These are phyloP conservation scores for Dendrocalamus latiflorus DNA, from an alignment of 202 grass and related monocot genomes.

Conservation along the genomic window DNA sequence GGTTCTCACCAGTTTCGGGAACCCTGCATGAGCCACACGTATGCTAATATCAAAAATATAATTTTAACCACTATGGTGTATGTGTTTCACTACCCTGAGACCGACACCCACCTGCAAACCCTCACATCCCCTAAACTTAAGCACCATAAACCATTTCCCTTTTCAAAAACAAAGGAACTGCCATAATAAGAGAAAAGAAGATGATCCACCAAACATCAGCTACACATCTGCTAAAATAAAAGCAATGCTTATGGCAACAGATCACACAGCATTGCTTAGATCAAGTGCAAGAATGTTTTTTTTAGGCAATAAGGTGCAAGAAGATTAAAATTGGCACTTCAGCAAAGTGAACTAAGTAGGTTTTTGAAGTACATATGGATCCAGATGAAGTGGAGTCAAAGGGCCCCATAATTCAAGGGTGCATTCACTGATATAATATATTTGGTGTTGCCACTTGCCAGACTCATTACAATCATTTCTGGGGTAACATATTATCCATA, in stretches of 20 bases:
- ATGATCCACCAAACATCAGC: neutral
- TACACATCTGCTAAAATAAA: neutral
- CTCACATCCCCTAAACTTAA: neutral
- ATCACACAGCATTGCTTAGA: neutral
- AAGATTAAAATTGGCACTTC: neutral
- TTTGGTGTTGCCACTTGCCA: neutral
- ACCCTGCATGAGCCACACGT: neutral
- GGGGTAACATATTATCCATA: neutral
- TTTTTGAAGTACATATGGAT: neutral
- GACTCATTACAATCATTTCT: neutral
- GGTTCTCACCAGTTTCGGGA: neutral
- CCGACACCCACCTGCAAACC: neutral
- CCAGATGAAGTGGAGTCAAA: neutral
- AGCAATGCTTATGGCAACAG: neutral
- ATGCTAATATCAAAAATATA: neutral
- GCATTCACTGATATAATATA: neutral
- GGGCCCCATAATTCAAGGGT: neutral
- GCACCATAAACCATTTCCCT: neutral
- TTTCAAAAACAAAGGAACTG: neutral
- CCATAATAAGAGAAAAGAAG: neutral
- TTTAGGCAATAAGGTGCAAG: no score
- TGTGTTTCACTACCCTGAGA: neutral
- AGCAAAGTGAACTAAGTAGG: neutral
- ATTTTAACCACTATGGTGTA: neutral
- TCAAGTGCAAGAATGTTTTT: no score